Percentiles rank a stretch among this genome's conserved stretches.
phyloP scores from a whole-genome alignment of 2,329 filamentous ascomycete species.

The Sphaerulina vaccinii region DNA sequence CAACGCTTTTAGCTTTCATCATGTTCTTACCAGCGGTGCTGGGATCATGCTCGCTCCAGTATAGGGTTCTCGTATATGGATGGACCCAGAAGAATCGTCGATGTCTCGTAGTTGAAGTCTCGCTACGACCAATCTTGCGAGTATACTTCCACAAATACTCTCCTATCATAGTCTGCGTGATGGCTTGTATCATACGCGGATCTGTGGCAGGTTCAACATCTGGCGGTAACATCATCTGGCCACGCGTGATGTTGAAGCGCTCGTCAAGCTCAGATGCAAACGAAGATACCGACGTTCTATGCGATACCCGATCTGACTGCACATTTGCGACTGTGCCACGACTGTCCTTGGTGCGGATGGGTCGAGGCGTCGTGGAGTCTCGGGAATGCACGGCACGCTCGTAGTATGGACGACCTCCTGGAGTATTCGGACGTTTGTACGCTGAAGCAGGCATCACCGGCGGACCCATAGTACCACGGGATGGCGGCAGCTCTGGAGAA shows the following conservation, averaged over 20 bases:
- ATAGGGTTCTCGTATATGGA: slow-evolving; percentile 91
- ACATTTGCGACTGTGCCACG: slow-evolving; percentile 14
- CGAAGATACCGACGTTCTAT: slow-evolving; percentile 86
- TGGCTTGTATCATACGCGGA: slow-evolving; percentile 97
- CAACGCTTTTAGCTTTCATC: slow-evolving; percentile 81
- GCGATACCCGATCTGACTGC: slow-evolving; percentile 35
- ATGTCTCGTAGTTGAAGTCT: slow-evolving; percentile 86
- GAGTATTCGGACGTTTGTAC: slow-evolving; percentile 46
- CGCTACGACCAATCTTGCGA: slow-evolving; percentile 83
- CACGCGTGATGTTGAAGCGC: slow-evolving; percentile 73
- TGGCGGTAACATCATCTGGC: slow-evolving; percentile 53
- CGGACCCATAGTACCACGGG: slow-evolving; percentile 69
- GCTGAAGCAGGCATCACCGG: slow-evolving; percentile 81
- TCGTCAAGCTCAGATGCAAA: slow-evolving; percentile 93
- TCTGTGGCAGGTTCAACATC: slow-evolving; percentile 72
- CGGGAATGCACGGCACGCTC: slow-evolving; percentile 26
- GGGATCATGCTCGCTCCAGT: slow-evolving; percentile 93
- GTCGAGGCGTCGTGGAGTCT: slow-evolving; percentile 59
- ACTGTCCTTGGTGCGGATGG: slow-evolving; percentile 47
- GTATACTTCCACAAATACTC: slow-evolving; percentile 99
- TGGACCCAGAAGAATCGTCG: slow-evolving; percentile 99
- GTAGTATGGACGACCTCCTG: slow-evolving; percentile 22
- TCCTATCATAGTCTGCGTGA: slow-evolving; percentile 99
- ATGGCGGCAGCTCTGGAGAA: slow-evolving; percentile 28
- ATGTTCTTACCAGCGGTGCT: slow-evolving; percentile 74